phyloP scores from a whole-genome alignment of 345 rosid genomes.

The Arabis hirsuta region DNA sequence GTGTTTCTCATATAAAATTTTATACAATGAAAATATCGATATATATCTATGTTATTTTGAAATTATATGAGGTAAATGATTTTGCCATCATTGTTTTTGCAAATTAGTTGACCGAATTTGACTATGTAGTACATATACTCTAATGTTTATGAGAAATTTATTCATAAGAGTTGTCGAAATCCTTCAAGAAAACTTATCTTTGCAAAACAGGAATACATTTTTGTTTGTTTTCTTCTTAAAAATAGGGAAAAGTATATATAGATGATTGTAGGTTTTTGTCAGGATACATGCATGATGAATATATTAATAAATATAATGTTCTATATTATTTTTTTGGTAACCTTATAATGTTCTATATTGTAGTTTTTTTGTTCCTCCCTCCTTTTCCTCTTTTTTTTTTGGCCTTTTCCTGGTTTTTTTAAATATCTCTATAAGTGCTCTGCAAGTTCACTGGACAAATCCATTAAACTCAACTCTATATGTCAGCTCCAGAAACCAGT shows the following conservation, averaged over 20 bases:
- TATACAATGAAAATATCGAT: too few species aligned
- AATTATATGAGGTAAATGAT: too few species aligned
- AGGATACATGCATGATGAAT: constrained; percentile 29
- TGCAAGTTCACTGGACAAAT: constrained; percentile 37
- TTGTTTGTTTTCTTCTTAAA: constrained; percentile 2
- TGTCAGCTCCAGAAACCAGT: constrained; percentile 32
- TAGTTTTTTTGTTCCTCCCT: constrained; percentile 10
- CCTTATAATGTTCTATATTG: constrained; percentile 3
- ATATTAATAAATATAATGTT: constrained; percentile 19
- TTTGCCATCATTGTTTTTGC: too few species aligned
- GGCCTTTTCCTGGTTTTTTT: constrained; percentile 4
- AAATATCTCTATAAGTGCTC: constrained; percentile 19
- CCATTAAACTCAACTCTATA: constrained; percentile 28
- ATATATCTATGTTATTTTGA: too few species aligned
- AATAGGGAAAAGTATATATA: background rate
- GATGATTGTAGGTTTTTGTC: constrained; percentile 28
- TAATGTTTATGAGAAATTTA: constrained; percentile 8
- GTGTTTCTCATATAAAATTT: too few species aligned
- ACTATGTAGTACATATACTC: too few species aligned
- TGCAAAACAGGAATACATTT: background rate
- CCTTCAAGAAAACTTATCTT: constrained; percentile 11
- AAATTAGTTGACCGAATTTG: too few species aligned
- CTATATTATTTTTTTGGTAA: constrained; percentile 12
- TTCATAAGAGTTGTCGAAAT: background rate
- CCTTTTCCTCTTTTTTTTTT: background rate